Evolutionary conservation across 2,329 filamentous ascomycete genomes (phyloP), one percentile per base, ranked within the genome.

Genomic region (Ophiostoma piceae): DNA sequence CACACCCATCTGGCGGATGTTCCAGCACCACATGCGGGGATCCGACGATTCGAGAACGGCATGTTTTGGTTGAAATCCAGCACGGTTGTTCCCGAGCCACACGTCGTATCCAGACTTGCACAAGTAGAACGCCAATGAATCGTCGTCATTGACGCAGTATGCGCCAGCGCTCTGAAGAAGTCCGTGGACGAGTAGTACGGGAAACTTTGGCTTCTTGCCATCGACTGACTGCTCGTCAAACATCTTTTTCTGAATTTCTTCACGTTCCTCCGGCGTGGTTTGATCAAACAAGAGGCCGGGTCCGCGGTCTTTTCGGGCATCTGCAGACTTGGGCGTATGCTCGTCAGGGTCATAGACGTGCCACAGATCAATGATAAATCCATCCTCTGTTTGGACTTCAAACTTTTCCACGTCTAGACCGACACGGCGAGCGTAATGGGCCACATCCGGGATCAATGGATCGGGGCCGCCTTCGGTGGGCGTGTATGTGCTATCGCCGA

Each of bases 11-110:
- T 97, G 92, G 0, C 92, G 87, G 69, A 97, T 96, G 74, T 96
- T 96, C 94, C 94, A 98, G 57, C 89, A 88, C 94, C 94, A 97
- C 92, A 97, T 96, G 39, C 93, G 87, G 1, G 94, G 94, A 76
- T 98, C 94, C 2, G 82, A 81, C 73, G 90, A 88, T 1, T 86
- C 80, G 54, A 97, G 84, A 29, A 89, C 79, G 2, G 84, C 85
- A 76, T 98, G 94, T 73, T 88, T 86, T 0, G 94, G 94, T 0
- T 85, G 82, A 79, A 95, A 92, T 1, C 94, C 94, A 76, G 93
- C 96, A 26, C 94, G 86, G 77, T 97, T 97, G 80, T 97, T 96
- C 4, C 94, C 94, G 19, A 97, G 84, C 94, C 94, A 98, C 54
- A 98, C 92, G 77, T 98, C 94, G 78, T 92, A 97, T 1, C 94